A percentile compares a stretch with the other conserved stretches of the same genome.
Evolutionary conservation across 257 asterid genomes (phyloP).

Genomic region (Linaria vulgaris): DNA sequence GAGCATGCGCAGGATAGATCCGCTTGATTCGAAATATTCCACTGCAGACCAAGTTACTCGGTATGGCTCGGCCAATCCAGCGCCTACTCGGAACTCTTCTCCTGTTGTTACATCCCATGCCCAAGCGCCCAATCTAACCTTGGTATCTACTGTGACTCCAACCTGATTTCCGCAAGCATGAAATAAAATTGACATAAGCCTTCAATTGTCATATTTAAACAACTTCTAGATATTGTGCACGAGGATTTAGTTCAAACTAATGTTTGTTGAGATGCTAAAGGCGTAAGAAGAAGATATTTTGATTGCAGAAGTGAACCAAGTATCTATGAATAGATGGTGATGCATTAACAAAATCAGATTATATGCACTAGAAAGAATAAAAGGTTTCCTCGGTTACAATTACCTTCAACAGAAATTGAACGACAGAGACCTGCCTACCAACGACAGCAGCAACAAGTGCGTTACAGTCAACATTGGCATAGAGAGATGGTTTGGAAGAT

Average conservation of each 20-base stretch:
- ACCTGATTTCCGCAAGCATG: conserved; percentile 31
- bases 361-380: not conserved
- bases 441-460: conserved; percentile 72
- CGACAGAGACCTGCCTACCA: conserved; percentile 54
- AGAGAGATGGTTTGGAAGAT: conserved; percentile 71
- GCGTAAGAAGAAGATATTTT: no score
- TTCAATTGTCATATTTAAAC: not conserved
- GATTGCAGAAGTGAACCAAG: no score
- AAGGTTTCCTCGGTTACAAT: not conserved
- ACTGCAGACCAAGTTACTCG: conserved; percentile 74
- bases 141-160: conserved; percentile 60
- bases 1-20: conserved; percentile 56
- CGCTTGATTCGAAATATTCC: conserved; percentile 67
- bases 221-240: no score
- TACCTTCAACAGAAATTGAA: conserved; percentile 56
- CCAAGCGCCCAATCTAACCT: conserved; percentile 79
- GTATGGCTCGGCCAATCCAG: conserved; percentile 78
- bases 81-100: conserved; percentile 79
- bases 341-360: no score
- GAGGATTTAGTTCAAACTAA: not conserved
- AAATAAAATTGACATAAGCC: conserved; percentile 6
- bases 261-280: no score
- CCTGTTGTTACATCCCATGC: conserved; percentile 67
- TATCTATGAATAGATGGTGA: no score
- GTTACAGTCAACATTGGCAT: conserved; percentile 67